Evolutionary conservation across 2,329 filamentous ascomycete genomes (phyloP), one percentile per base, ranked within the genome.

Genomic region (Pseudopyricularia javanii): DNA sequence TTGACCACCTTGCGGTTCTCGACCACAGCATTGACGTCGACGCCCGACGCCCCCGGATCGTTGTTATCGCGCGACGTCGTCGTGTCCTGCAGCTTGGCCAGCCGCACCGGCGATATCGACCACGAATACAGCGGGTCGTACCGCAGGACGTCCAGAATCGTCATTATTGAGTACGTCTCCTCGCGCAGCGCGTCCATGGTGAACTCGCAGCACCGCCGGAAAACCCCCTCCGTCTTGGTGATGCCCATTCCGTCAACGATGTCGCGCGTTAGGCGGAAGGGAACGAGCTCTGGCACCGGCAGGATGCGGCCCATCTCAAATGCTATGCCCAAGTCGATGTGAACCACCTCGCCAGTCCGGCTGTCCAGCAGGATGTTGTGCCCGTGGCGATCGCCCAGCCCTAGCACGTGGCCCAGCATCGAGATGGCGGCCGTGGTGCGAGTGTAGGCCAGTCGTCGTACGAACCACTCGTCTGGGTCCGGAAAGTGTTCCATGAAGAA

Each of bases 111-210:
- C 11, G 88, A 93, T 53, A 96, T 83, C 34, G 88, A 91, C 93
- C 93, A 99, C 56, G 83, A 93, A 67, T 97, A 95, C 56, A 99
- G 72, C 1, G 93, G 94, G 74, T 99, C 93, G 68, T 96, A 97
- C n/a, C 94, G 86, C 55, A 99, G 73, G 22, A 98, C 94, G 63
- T 98, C 94, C 20, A 99, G 80, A 52, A 98, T 90, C 0, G 93
- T 97, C 91, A 96, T 97, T 70, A 99, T 98, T 47, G 86, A 91
- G 65, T 95, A 94, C 12, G 88, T 88, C 66, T 98, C 93, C 61
- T 95, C 87, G n/a, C 93, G 84, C 34, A 99, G 74, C 2, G 94
- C 91, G 56, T 96, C 90, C 32, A 99, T 80, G 0, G 91, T 97
- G 65, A 97, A 97, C 65, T 99, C 94, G 66, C 93, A 98, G 69